phyloP scores from a whole-genome alignment of 192 early-diverging fungal genomes.

The Chytriomyces hyalinus region DNA sequence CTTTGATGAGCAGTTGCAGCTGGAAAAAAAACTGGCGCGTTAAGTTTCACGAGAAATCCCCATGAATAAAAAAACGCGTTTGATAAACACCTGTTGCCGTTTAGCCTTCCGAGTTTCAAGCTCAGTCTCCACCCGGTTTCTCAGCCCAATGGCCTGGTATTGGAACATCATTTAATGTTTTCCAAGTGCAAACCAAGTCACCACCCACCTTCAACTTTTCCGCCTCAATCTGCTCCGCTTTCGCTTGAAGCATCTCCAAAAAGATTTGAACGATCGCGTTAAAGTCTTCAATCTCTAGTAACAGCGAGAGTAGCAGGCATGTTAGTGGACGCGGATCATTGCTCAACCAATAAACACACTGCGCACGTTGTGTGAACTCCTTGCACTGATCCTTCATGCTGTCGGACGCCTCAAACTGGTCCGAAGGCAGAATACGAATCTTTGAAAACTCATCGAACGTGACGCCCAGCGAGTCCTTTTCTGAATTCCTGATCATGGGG shows the following conservation, averaged over 20 bases:
- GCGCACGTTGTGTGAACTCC: slow-evolving; percentile 53
- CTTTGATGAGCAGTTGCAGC: slow-evolving; percentile 47
- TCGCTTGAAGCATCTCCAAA: slow-evolving; percentile 50
- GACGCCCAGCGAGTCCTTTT: slow-evolving; percentile 23
- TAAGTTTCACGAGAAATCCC: not conserved
- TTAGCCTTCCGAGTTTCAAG: slow-evolving; percentile 42
- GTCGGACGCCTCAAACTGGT: slow-evolving; percentile 56
- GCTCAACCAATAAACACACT: slow-evolving; percentile 5
- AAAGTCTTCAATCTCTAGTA: slow-evolving; percentile 53
- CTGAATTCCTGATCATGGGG: too few species aligned
- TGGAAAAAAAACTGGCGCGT: not conserved
- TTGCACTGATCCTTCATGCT: slow-evolving; percentile 61
- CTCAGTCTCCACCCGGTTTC: slow-evolving; percentile 54
- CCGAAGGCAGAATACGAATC: slow-evolving; percentile 58
- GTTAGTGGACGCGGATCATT: not conserved
- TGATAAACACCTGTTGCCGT: slow-evolving; percentile 26
- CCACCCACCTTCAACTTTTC: slow-evolving; percentile 57
- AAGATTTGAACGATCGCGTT: slow-evolving; percentile 48
- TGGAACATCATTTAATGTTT: not conserved
- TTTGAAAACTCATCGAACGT: slow-evolving; percentile 65
- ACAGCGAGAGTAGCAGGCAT: not conserved
- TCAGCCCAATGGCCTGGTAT: slow-evolving; percentile 53
- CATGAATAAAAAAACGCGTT: not conserved
- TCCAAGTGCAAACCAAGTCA: not conserved
- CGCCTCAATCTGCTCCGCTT: slow-evolving; percentile 56